Evolutionary conservation across 257 asterid genomes (phyloP).

Genomic region (Schizonepeta tenuifolia): DNA sequence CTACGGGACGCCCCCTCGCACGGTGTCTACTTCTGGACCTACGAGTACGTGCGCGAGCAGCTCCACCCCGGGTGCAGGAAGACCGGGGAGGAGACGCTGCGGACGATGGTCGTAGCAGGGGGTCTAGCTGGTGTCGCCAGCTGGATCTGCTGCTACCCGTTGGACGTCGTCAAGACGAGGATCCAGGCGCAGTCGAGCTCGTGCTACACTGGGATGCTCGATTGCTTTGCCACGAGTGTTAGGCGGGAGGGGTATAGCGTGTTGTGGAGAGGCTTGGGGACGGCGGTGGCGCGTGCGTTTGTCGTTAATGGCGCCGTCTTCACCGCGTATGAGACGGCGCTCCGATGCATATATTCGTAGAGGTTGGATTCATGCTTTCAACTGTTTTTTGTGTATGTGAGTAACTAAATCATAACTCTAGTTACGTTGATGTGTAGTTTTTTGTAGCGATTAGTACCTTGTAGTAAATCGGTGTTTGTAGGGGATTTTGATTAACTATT

Average conservation of each 20-base stretch:
- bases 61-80: conserved; percentile 76
- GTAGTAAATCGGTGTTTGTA: too few species aligned
- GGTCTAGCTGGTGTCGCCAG: conserved; percentile 79
- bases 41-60: conserved; percentile 62
- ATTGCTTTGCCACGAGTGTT: conserved; percentile 59
- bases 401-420: too few species aligned
- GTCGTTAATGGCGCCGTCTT: conserved; percentile 71
- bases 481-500: too few species aligned
- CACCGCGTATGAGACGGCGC: conserved; percentile 71
- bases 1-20: conserved; percentile 81
- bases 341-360: conserved; percentile 44
- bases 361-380: not conserved
- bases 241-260: conserved; percentile 56
- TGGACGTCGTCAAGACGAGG: conserved; percentile 77
- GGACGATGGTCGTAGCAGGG: conserved; percentile 77
- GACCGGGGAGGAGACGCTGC: conserved; percentile 48
- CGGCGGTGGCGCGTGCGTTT: conserved; percentile 71
- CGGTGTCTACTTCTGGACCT: conserved; percentile 71
- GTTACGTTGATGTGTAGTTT: too few species aligned
- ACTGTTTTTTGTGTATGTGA: too few species aligned
- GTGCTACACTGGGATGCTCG: conserved; percentile 52
- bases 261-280: conserved; percentile 82
- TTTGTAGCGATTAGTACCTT: too few species aligned
- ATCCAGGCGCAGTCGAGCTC: conserved; percentile 58
- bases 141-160: conserved; percentile 77